Evolutionary conservation across 2,329 filamentous ascomycete species (phyloP).

Genomic region (Akanthomyces lecanii): DNA sequence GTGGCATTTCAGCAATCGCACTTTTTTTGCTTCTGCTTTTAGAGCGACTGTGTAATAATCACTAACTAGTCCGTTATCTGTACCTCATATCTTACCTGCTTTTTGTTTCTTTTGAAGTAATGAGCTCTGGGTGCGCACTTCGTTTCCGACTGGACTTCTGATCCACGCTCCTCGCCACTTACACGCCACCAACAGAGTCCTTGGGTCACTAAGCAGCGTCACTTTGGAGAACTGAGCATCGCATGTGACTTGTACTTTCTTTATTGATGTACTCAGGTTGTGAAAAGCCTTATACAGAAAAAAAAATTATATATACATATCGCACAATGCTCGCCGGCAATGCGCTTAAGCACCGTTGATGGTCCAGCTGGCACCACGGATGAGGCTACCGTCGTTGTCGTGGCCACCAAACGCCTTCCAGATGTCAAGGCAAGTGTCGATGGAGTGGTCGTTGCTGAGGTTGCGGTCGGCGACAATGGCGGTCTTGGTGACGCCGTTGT

Average conservation of each 20-base stretch:
- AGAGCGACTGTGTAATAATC: no score
- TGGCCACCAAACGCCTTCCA: slow-evolving; percentile 18
- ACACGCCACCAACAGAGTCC: neutral
- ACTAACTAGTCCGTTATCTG: no score
- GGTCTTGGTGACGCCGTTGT: slow-evolving; percentile 17
- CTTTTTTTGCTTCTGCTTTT: no score
- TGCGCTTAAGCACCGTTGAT: slow-evolving; percentile 6
- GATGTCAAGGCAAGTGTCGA: slow-evolving; percentile 19
- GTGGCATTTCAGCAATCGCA: no score
- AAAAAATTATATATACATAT: neutral
- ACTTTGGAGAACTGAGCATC: neutral
- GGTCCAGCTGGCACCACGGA: slow-evolving; percentile 12
- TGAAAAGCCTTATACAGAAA: neutral
- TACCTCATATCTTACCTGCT: no score
- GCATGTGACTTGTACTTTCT: neutral
- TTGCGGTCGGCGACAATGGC: slow-evolving; percentile 19
- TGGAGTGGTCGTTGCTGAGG: slow-evolving; percentile 17
- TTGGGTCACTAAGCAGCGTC: no score
- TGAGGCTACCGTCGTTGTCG: slow-evolving; percentile 18
- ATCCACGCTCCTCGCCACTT: neutral
- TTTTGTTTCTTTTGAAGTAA: no score
- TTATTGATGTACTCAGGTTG: neutral
- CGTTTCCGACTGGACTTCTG: no score
- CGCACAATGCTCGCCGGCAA: neutral
- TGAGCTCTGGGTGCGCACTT: no score